Evolutionary conservation across 108 stramenopile species (phyloP), one percentile per base, ranked within the genome.

Genomic region (Cyclotella cryptica): DNA sequence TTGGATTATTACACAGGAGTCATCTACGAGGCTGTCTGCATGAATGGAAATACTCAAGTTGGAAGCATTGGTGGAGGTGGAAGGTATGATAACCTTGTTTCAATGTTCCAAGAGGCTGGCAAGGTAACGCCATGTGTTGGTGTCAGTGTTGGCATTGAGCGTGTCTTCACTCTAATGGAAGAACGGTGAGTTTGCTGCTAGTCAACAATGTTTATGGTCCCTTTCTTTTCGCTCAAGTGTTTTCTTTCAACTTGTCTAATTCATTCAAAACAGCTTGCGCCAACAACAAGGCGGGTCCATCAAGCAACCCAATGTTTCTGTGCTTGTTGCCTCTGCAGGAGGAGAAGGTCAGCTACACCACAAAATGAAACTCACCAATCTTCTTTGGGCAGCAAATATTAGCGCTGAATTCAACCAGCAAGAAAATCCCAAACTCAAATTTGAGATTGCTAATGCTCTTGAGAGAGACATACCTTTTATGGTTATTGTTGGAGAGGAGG

Each of bases 1-100:
- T 85, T 97, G 49, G 95, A 95, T 75, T 97, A 97, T 91, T 97
- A 97, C 78, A 97, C 96, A 21, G 97, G 97, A 27, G 86, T 96
- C 44, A 97, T 97, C 81, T 97, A 97, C 79, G 97, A 97, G 84
- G 95, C 93, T 22, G 92, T 97, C 11, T 89, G 88, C 61, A 87
- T 88, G 85, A 86, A 76, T 64, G 89, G 85, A 10, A 89, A 86
- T 49, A 79, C 73, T 9, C 88, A 95, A 77, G 92, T 97, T 27
- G 96, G 96, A 65, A 95, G 93, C 54, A 96, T 97, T 65, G 97
- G 94, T 42, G 97, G 93, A 10, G 96, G 97, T 13, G 97, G 97
- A 29, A 81, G 97, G 27, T 97, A 97, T 76, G 97, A 97, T 66
- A 88, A 89, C 60, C 90, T 97, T 14, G 97, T 96, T 21, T 95